Base-by-base conservation (phyloP, 2,329 filamentous ascomycete genomes). In the Rosellinia necatrix region DNA sequence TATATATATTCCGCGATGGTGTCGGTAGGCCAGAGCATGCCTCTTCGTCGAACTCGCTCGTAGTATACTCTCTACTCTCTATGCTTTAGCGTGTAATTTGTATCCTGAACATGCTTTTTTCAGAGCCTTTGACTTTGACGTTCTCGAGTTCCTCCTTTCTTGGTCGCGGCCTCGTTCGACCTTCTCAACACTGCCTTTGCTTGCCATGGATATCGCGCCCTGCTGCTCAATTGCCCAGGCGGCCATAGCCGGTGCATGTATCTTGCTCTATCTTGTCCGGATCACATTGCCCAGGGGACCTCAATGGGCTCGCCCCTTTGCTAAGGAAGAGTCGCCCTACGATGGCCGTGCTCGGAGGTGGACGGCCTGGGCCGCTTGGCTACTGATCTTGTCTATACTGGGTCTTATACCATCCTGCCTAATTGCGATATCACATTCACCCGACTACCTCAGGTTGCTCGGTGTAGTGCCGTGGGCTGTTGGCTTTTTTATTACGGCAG, bases 221-320 rank as follows among this genome's bases (percentile, higher is more conserved):
- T 32, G 42, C 24, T 61, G 38, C 50, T 65, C 69, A 13, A 64
- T 72, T 32, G 63, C 64, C 6, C 67, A 71, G 49, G 69, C 68
- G 25, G 63, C 74, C 4, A 41, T 74, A 8, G 61, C 69, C 6
- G 63, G 67, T 4, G 46, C 69, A 19, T 53, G 72, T 15, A 47
- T 75, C 13, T 70, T 73, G 49, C 24, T 72, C 21, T 68, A 67
- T 44, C 37, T 67, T 40, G 22, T 53, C 46, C 53, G 61, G 3
- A 64, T 60, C 2, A 52, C 75, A 5, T 57, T 64, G 2, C 66
- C 68, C 3, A 57, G 60, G 3, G 66, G 73, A 1, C 77, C 78
- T 0, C 68, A 64, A 38, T 80, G 77, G 76, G 65, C 73, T 12
- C 71, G 68, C 8, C 73, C 74, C 1, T 81, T 81, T 56, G 78